These are phyloP conservation scores for Gossypium schwendimanii DNA, from an alignment of 441 rosid species.

Conservation along the genomic window DNA sequence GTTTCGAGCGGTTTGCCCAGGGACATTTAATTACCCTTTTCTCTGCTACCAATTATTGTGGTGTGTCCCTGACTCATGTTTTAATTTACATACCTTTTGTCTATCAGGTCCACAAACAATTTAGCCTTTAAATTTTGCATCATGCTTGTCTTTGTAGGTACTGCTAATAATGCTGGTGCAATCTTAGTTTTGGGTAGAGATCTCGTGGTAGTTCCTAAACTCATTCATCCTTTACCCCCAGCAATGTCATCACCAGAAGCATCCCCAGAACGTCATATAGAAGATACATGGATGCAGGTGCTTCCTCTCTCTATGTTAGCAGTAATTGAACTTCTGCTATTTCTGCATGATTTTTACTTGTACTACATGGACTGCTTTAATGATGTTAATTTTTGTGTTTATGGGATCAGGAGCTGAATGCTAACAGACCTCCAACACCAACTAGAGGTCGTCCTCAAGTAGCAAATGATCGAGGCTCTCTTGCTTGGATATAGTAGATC, in stretches of 20 bases:
- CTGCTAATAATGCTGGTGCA: slow-evolving; percentile 98
- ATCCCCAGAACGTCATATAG: slow-evolving; percentile 73
- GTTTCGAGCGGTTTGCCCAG: slow-evolving; percentile 96
- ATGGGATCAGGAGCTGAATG: slow-evolving; percentile 73
- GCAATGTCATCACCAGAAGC: slow-evolving; percentile 77
- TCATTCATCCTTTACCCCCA: slow-evolving; percentile 94
- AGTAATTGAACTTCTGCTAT: neutral
- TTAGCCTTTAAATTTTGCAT: slow-evolving; percentile 3
- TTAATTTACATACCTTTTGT: neutral
- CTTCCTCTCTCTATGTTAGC: neutral
- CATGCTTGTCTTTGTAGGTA: slow-evolving; percentile 43
- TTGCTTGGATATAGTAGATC: slow-evolving; percentile 70
- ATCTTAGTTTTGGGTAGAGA: slow-evolving; percentile 98
- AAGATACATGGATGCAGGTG: slow-evolving; percentile 99
- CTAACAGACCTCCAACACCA: slow-evolving; percentile 93
- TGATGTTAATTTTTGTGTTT: slow-evolving; percentile 10
- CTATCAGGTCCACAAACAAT: neutral
- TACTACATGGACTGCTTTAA: neutral
- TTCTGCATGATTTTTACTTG: slow-evolving; percentile 1
- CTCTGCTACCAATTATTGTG: slow-evolving; percentile 97
- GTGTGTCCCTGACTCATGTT: slow-evolving; percentile 33
- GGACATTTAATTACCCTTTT: slow-evolving; percentile 97
- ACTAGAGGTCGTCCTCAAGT: slow-evolving; percentile 93
- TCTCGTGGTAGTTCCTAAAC: slow-evolving; percentile 95
- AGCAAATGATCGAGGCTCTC: slow-evolving; percentile 76